A percentile compares a stretch with the other conserved stretches of the same genome.
Conservation (phyloP, 2,329 filamentous ascomycete species). For the Hymenoscyphus occultus region DNA sequence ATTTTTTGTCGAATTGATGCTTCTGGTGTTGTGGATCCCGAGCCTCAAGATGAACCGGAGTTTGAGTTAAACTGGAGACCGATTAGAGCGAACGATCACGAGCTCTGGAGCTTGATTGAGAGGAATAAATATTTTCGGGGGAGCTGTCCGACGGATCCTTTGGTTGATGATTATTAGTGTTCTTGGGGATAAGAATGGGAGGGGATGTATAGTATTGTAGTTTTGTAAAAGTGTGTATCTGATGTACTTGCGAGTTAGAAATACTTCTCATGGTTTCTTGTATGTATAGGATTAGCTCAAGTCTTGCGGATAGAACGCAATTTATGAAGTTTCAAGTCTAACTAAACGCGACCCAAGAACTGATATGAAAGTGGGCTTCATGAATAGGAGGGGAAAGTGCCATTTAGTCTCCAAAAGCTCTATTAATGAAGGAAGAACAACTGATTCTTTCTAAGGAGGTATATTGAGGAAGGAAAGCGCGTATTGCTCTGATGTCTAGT, state of each 20-base stretch:
- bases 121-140: neutral
- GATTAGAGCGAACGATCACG: neutral
- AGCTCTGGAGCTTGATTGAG: neutral
- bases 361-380: too few relatives aligned
- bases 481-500: too few relatives aligned
- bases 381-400: neutral
- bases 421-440: neutral
- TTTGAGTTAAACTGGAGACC: neutral
- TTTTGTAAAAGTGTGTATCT: constrained; percentile 7
- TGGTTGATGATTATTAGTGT: constrained; percentile 8
- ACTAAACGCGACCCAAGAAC: too few relatives aligned
- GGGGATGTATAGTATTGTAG: neutral
- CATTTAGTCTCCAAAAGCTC: neutral
- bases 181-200: constrained; percentile 13
- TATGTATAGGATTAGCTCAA: too few relatives aligned
- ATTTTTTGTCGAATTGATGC: neutral
- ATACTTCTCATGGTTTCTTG: neutral
- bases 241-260: neutral
- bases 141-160: neutral
- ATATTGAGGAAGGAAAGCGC: too few relatives aligned
- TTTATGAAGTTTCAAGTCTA: too few relatives aligned
- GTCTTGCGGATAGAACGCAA: too few relatives aligned
- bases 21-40: neutral
- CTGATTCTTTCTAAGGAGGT: neutral
- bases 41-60: neutral